phyloP scores from a whole-genome alignment of 2,329 filamentous ascomycete species.

The Calycina herbarum region DNA sequence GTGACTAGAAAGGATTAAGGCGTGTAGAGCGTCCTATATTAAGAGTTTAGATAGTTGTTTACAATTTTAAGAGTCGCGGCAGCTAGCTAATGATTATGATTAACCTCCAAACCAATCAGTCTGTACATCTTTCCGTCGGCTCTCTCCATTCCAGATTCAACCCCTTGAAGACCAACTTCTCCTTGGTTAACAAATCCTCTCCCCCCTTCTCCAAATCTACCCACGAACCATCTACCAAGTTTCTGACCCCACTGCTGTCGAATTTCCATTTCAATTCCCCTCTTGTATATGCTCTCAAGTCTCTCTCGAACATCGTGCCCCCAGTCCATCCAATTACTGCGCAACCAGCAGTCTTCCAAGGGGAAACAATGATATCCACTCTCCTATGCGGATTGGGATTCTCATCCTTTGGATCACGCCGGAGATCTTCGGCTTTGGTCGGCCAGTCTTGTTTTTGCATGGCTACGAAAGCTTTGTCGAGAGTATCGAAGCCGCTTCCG shows the following conservation, averaged over 20 bases:
- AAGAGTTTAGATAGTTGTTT: too few species aligned
- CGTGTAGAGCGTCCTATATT: too few species aligned
- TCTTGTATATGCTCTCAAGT: conserved; percentile 79
- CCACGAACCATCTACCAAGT: conserved; percentile 62
- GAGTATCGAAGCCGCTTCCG: conserved; percentile 71
- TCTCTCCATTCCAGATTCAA: conserved; percentile 67
- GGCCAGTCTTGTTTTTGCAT: conserved; percentile 72
- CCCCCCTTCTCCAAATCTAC: conserved; percentile 70
- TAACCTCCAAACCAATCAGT: conserved; percentile 9
- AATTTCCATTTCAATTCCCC: conserved; percentile 75
- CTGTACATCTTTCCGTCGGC: conserved; percentile 60
- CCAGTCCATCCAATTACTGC: conserved; percentile 87
- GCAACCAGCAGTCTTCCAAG: conserved; percentile 87
- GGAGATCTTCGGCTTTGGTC: conserved; percentile 39
- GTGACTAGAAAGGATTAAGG: too few species aligned
- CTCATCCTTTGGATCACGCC: conserved; percentile 40
- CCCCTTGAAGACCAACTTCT: conserved; percentile 77
- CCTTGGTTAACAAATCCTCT: conserved; percentile 66
- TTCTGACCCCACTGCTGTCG: conserved; percentile 82
- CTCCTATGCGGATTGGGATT: conserved; percentile 77
- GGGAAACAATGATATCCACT: conserved; percentile 88
- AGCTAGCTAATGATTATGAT: too few species aligned
- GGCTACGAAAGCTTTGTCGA: conserved; percentile 90
- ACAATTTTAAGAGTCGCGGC: too few species aligned
- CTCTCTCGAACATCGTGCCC: conserved; percentile 85